Evolutionary conservation across 2,329 filamentous ascomycete genomes (phyloP).

Genomic region (Fusarium longipes): DNA sequence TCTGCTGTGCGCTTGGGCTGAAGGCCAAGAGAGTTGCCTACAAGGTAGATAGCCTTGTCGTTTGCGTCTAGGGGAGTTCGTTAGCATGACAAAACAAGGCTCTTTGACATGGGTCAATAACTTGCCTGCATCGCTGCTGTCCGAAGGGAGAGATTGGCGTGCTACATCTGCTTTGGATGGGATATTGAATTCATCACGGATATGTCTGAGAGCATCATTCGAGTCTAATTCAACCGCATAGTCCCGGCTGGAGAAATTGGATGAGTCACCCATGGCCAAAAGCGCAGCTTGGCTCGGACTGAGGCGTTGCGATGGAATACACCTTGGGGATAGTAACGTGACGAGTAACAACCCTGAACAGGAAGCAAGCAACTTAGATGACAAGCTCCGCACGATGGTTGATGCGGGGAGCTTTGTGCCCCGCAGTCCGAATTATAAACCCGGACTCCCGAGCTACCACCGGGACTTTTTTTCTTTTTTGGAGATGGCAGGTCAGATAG

Average conservation of each 20-base stretch:
- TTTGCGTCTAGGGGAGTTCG: conserved; percentile 8
- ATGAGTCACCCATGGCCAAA: conserved; percentile 34
- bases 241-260: conserved; percentile 22
- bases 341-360: background rate
- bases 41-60: conserved; percentile 73
- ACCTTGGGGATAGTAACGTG: background rate
- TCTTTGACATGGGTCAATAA: background rate
- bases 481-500: background rate
- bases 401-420: conserved; percentile 36
- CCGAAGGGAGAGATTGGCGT: conserved; percentile 43
- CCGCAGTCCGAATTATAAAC: conserved; percentile 25
- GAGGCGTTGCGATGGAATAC: conserved; percentile 6
- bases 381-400: conserved; percentile 33
- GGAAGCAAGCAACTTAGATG: background rate
- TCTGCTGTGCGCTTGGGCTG: conserved; percentile 73
- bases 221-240: conserved; percentile 59
- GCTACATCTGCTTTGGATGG: conserved; percentile 60
- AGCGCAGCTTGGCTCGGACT: background rate
- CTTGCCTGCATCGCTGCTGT: conserved; percentile 17
- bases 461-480: conserved; percentile 6
- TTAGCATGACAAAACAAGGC: background rate
- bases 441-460: conserved; percentile 32
- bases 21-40: conserved; percentile 85
- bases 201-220: conserved; percentile 63
- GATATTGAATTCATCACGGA: conserved; percentile 76